phyloP scores from a whole-genome alignment of 768 basidiomycete species.

The Boletus pseudo-olivaceus region DNA sequence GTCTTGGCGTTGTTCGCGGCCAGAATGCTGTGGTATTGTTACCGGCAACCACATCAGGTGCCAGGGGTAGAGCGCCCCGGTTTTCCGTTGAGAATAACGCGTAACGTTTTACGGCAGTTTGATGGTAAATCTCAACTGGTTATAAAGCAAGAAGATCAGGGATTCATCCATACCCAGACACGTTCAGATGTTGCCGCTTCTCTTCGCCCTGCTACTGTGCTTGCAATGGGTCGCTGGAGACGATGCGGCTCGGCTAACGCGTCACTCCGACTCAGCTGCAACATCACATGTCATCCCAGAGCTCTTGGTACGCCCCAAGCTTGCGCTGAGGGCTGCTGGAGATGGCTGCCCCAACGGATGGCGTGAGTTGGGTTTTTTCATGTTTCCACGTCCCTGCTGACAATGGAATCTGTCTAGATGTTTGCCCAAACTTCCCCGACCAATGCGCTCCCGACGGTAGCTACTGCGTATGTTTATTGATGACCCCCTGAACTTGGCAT shows the following conservation, averaged over 20 bases:
- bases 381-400: not conserved
- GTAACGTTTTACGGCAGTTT: not conserved
- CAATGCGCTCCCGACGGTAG: slow-evolving; percentile 16
- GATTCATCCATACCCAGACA: not conserved
- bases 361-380: slow-evolving; percentile 4
- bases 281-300: not conserved
- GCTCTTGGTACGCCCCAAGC: slow-evolving; percentile 13
- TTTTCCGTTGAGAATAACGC: not conserved
- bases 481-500: too few species aligned
- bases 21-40: not conserved
- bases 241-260: not conserved
- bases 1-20: not conserved
- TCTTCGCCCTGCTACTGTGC: slow-evolving; percentile 12
- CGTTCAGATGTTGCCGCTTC: slow-evolving; percentile 7
- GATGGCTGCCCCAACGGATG: slow-evolving; percentile 11
- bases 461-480: slow-evolving; percentile 16
- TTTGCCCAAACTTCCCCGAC: slow-evolving; percentile 17
- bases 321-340: slow-evolving; percentile 1
- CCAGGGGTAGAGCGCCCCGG: not conserved
- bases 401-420: slow-evolving; percentile 3
- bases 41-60: not conserved
- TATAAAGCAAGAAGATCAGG: not conserved
- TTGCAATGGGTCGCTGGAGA: slow-evolving; percentile 9
- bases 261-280: slow-evolving; percentile 5
- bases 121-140: not conserved